Base-by-base conservation (phyloP, 768 basidiomycete genomes). In the Rhizopogon vinicolor region DNA sequence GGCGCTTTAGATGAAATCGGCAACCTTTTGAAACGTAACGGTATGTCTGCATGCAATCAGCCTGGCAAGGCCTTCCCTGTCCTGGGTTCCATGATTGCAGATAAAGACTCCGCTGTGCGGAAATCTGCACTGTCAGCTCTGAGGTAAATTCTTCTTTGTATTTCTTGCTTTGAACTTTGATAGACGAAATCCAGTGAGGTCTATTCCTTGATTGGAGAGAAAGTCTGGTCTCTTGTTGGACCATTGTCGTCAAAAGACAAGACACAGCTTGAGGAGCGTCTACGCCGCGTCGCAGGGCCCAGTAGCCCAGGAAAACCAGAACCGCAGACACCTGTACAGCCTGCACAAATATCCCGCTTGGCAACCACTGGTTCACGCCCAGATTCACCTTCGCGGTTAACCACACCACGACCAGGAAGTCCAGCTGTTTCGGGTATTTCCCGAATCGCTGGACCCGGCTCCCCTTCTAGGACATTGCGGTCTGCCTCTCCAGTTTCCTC, bases 211-310 rank as follows among this genome's bases (percentile, higher is more conserved):
- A 81, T 90, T 18, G 94, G 94, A 18, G 93, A 96, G 63, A 88
- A 85, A 62, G 82, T 94, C 12, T 95, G 90, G 91, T 73, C 80
- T 10, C 70, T 87, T 9, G 89, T 93, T 43, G 91, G 91, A 1
- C 62, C 77, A 8, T 74, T 97, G 29, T 80, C 87, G 44, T 75
- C 89, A 5, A 96, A 96, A 68, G 93, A 95, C 65, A 93, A 90
- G 65, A 93, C 92, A 8, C 91, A 94, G 63, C 80, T 97, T 31
- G 93, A 96, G 69, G 94, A 95, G 65, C 82, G 92, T 7, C 73
- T 97, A 29, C 86, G 90, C 44, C 87, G 91, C 35, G 83, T 92
- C n/a, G 75, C 85, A 31, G 87, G 86, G 6, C 83, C 87, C 33
- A 82, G 81, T 60, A 67, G 63, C 53, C 78, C 78, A 28, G 68